Evolutionary conservation across 2,329 filamentous ascomycete genomes (phyloP).

Genomic region (Ceratocystis ficicola): DNA sequence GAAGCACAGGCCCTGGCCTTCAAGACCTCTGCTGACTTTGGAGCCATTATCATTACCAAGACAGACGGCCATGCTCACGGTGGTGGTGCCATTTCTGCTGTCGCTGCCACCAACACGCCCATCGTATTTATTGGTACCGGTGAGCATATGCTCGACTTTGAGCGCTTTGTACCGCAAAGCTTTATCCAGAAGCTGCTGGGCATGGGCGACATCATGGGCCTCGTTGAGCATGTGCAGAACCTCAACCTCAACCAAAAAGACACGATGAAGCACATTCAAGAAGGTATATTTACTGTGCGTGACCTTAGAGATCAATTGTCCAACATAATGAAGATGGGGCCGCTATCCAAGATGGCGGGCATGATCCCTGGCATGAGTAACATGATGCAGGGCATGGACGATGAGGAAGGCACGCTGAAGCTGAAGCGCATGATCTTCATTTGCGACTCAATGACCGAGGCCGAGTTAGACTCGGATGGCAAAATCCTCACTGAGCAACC

Average conservation of each 20-base stretch:
- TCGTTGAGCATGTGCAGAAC: conserved; percentile 93
- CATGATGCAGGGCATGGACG: conserved; percentile 92
- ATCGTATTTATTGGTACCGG: conserved; percentile 98
- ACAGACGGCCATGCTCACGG: conserved; percentile 92
- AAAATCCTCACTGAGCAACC: conserved; percentile 90
- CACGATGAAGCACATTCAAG: conserved; percentile 96
- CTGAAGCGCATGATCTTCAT: conserved; percentile 98
- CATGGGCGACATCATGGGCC: conserved; percentile 91
- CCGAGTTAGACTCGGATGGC: conserved; percentile 89
- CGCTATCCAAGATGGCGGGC: conserved; percentile 89
- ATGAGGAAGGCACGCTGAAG: conserved; percentile 87
- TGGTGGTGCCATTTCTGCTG: conserved; percentile 93
- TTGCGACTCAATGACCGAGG: conserved; percentile 94
- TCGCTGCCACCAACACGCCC: conserved; percentile 88
- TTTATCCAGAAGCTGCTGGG: conserved; percentile 90
- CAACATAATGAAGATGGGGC: conserved; percentile 99
- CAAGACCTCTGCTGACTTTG: conserved; percentile 93
- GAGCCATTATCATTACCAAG: conserved; percentile 98
- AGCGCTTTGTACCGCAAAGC: conserved; percentile 81
- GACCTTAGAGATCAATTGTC: conserved; percentile 89
- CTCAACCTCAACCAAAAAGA: conserved; percentile 96
- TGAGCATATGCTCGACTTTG: conserved; percentile 91
- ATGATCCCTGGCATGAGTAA: conserved; percentile 95
- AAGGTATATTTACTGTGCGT: conserved; percentile 89
- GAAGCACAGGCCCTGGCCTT: conserved; percentile 92